Evolutionary conservation across 495 filamentous ascomycete species (phyloP).

Genomic region (Articulospora tetracladia): DNA sequence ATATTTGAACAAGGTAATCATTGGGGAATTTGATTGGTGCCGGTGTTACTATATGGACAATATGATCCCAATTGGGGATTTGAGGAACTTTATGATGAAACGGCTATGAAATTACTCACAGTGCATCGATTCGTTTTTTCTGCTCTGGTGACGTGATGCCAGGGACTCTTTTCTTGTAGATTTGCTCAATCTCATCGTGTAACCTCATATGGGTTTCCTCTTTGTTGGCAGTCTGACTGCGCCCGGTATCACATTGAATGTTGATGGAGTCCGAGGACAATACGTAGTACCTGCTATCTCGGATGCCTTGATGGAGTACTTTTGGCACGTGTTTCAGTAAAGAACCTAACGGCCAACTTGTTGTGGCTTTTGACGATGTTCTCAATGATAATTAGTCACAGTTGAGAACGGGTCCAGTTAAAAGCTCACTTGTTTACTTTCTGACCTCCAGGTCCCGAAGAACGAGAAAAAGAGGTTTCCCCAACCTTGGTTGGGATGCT

Average conservation of each 20-base stretch:
- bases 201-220: constrained; percentile 62
- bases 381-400: constrained; percentile 40
- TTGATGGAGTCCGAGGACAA: constrained; percentile 52
- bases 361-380: constrained; percentile 88
- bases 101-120: constrained; percentile 61
- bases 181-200: constrained; percentile 49
- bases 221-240: constrained; percentile 63
- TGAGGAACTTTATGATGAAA: too few species aligned
- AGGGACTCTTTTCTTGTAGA: constrained; percentile 50
- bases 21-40: too few species aligned
- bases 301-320: constrained; percentile 59
- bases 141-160: constrained; percentile 63
- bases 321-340: constrained; percentile 63
- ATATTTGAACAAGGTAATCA: too few species aligned
- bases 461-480: constrained; percentile 71
- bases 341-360: constrained; percentile 53
- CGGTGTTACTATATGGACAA: too few species aligned
- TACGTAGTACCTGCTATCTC: constrained; percentile 66
- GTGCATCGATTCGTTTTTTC: constrained; percentile 50
- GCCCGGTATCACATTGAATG: constrained; percentile 66
- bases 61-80: too few species aligned
- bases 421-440: constrained; percentile 89
- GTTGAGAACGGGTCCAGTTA: neutral
- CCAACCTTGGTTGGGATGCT: constrained; percentile 60
- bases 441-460: constrained; percentile 92